Conservation (phyloP, 1,284 basidiomycete genomes). For the Stereum hirsutum region DNA sequence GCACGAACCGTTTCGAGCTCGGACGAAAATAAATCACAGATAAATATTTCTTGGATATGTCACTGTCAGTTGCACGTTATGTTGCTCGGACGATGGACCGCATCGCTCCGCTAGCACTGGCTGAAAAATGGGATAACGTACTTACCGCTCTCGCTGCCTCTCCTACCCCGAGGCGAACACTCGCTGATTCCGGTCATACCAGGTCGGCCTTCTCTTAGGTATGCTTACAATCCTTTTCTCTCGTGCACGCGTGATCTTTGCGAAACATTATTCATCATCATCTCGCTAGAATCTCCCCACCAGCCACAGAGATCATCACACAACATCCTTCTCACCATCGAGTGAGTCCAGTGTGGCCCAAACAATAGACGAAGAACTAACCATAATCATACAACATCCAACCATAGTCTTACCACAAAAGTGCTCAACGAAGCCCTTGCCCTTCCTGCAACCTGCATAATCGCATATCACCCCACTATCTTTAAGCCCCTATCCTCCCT, state of each 20-base stretch:
- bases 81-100: constrained; percentile 63
- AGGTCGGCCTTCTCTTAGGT: constrained; percentile 85
- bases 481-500: constrained; percentile 76
- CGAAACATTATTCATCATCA: constrained; percentile 4
- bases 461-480: constrained; percentile 89
- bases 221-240: constrained; percentile 7
- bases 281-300: constrained; percentile 59
- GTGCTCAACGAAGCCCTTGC: constrained; percentile 72
- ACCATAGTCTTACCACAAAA: constrained; percentile 61
- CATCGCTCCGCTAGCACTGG: constrained; percentile 79
- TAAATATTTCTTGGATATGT: background rate
- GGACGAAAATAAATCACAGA: too few relatives aligned
- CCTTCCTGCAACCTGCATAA: constrained; percentile 54
- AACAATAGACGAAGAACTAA: background rate
- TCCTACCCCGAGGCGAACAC: background rate
- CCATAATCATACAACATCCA: constrained; percentile 4
- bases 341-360: constrained; percentile 42
- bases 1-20: too few relatives aligned
- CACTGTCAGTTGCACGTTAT: constrained; percentile 33
- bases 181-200: constrained; percentile 5
- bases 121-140: constrained; percentile 90
- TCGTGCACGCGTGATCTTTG: background rate
- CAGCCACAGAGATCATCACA: constrained; percentile 40
- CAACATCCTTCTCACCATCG: constrained; percentile 75
- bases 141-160: constrained; percentile 20